Evolutionary conservation across 345 rosid species (phyloP).

Genomic region (Pugionium dolabratum): DNA sequence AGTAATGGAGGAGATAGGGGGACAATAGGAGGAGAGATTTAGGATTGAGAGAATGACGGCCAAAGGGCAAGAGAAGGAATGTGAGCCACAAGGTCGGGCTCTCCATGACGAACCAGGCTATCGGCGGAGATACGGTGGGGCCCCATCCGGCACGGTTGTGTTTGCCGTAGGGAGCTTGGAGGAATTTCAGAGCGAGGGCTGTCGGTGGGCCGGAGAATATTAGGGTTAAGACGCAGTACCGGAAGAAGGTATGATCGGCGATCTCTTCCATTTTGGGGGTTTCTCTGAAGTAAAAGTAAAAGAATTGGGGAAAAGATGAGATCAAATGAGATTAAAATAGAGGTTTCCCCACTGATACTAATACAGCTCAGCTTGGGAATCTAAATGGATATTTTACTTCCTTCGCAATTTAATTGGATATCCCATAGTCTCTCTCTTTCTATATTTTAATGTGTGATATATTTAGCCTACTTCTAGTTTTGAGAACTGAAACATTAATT

Average conservation of each 20-base stretch:
- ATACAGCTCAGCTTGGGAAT: background rate
- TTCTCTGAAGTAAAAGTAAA: constrained; percentile 8
- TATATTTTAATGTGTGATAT: no score
- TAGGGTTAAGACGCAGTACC: constrained; percentile 50
- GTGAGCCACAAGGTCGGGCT: constrained; percentile 82
- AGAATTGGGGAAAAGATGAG: background rate
- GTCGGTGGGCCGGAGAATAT: constrained; percentile 70
- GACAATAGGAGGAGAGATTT: constrained; percentile 59
- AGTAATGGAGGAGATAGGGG: constrained; percentile 77
- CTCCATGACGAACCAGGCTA: constrained; percentile 97
- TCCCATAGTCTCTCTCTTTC: no score
- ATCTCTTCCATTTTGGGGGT: constrained; percentile 30
- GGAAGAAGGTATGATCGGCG: constrained; percentile 56
- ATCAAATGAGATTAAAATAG: constrained; percentile 10
- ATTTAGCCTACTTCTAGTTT: no score
- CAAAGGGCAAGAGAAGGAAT: constrained; percentile 65
- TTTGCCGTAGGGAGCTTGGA: constrained; percentile 93
- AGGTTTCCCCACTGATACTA: background rate
- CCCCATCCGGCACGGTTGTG: constrained; percentile 95
- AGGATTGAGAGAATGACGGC: constrained; percentile 57
- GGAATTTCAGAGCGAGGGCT: constrained; percentile 60
- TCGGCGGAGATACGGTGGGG: constrained; percentile 63
- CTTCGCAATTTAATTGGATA: no score
- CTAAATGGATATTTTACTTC: background rate
- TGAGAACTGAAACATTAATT: no score